Percentiles rank a stretch among this genome's conserved stretches.
Evolutionary conservation across 495 filamentous ascomycete genomes (phyloP).

Genomic region (Penicillium bovifimosum): DNA sequence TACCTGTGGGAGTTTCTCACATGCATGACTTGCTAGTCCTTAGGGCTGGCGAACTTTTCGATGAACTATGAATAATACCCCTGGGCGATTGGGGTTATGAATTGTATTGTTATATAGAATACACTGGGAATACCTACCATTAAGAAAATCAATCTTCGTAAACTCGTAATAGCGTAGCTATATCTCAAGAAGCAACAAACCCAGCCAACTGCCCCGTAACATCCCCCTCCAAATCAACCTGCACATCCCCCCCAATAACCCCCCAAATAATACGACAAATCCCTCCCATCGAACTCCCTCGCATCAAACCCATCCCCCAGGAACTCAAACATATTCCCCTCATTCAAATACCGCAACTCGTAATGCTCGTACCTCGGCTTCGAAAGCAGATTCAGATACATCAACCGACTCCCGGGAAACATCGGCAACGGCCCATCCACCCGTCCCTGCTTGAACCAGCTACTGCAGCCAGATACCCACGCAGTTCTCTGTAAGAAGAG

Average conservation of each 20-base stretch:
- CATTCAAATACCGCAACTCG: slow-evolving; percentile 35
- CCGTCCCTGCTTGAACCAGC: slow-evolving; percentile 46
- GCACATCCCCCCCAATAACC: no score
- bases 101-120: slow-evolving; percentile 22
- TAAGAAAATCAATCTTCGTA: background rate
- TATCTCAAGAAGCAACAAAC: no score
- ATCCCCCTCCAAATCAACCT: no score
- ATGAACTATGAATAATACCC: slow-evolving; percentile 39
- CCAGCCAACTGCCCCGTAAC: no score
- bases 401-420: slow-evolving; percentile 46
- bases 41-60: slow-evolving; percentile 2
- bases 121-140: slow-evolving; percentile 10
- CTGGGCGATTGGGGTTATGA: slow-evolving; percentile 29
- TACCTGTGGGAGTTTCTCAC: slow-evolving; percentile 10
- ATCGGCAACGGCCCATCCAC: slow-evolving; percentile 44
- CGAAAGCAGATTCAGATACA: slow-evolving; percentile 28
- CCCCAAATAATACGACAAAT: background rate
- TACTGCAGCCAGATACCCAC: slow-evolving; percentile 39
- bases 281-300: background rate
- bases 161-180: no score
- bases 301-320: slow-evolving; percentile 42
- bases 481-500: slow-evolving; percentile 28
- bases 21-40: slow-evolving; percentile 15
- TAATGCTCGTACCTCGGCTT: slow-evolving; percentile 36
- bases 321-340: slow-evolving; percentile 37